Base-by-base conservation (phyloP, 441 rosid species). In the Euphorbia schlechtendalii region DNA sequence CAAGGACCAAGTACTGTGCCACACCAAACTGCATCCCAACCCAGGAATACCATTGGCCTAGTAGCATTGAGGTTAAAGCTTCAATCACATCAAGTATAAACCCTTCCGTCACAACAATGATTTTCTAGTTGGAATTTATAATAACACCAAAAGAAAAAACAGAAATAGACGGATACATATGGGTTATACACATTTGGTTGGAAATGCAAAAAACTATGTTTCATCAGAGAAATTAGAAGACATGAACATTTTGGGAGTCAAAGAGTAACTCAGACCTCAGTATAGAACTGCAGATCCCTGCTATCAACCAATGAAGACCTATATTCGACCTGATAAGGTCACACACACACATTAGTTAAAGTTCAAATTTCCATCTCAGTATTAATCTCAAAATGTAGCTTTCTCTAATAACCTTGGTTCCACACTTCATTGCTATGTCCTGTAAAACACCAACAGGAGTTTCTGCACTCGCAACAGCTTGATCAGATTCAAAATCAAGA, bases 391-490 rank as follows among this genome's bases (percentile, higher is more conserved):
- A 59, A 56, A 49, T 25, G 64, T n/a, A 70, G 9, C 13, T 30
- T 28, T n/a, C 58, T 56, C 36, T 22, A 36, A 41, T 41, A 81
- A 92, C 99, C 97, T 87, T 96, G 59, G 92, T 57, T 76, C 98
- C 96, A 80, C 93, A 90, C 74, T 83, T 88, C 70, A 70, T 72
- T 45, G 97, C 98, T 78, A 96, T 92, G 38, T 80, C 89, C 71
- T 81, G 94, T 68, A 96, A 73, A 59, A 74, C 85, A 59, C 71
- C 79, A 55, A 79, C 86, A 13, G 93, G 77, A 73, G 83, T 77
- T 72, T 92, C 97, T 64, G 80, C 80, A 75, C 64, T 74, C 69
- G 86, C 45, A 75, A 74, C 78, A 72, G 61, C 76, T 71, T 77
- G 86, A 67, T 83, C 91, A 66, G 80, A 73, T 74, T 82, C 88